Evolutionary conservation across 1,284 basidiomycete genomes (phyloP).

Genomic region (Kwoniella shivajii): DNA sequence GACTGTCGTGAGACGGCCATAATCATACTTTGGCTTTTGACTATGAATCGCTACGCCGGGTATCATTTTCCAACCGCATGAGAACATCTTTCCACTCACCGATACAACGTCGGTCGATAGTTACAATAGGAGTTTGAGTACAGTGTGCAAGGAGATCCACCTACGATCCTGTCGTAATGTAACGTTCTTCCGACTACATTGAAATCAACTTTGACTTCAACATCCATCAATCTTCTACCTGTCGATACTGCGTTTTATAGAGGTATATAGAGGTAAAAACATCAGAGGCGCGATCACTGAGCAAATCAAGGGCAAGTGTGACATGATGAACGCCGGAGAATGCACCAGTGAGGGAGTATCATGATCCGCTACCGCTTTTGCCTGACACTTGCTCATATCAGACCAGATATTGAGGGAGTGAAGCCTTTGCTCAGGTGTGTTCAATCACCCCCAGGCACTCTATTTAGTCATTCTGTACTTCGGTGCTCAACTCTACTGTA

Average conservation of each 20-base stretch:
- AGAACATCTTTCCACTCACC: too few species aligned
- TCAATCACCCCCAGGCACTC: constrained; percentile 45
- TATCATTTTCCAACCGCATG: not conserved
- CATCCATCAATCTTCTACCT: constrained; percentile 47
- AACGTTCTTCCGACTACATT: not conserved
- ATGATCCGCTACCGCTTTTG: too few species aligned
- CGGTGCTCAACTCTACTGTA: not conserved
- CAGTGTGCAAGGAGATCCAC: not conserved
- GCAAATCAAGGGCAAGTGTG: constrained; percentile 47
- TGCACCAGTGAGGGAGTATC: constrained; percentile 32
- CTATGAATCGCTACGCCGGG: not conserved
- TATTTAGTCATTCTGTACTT: constrained; percentile 25
- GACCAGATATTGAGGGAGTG: constrained; percentile 41
- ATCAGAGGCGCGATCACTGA: constrained; percentile 50
- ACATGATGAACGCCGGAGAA: constrained; percentile 51
- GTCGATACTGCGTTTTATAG: constrained; percentile 53
- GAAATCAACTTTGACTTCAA: not conserved
- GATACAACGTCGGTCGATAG: too few species aligned
- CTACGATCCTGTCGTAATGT: not conserved
- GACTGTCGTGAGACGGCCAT: too few species aligned
- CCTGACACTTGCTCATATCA: not conserved
- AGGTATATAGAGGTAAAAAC: constrained; percentile 47
- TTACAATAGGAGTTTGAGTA: too few species aligned
- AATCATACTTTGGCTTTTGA: too few species aligned
- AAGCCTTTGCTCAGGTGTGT: constrained; percentile 40